Conservation (phyloP, 768 basidiomycete species). For the Russula lepida region DNA sequence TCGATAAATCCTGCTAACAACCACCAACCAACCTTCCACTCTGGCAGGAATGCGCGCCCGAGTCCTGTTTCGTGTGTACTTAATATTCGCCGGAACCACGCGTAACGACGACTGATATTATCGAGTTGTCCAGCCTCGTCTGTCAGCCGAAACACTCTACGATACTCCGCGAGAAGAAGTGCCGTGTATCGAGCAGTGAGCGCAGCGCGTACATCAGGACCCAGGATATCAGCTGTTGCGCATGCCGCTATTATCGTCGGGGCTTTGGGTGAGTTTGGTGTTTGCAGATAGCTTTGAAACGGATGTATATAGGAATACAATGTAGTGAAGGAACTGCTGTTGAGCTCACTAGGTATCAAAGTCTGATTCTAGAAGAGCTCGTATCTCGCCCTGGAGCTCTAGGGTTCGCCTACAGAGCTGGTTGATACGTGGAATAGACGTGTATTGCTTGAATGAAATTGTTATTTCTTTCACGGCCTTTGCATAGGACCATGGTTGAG, state of each 20-base stretch:
- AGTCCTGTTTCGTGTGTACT: slow-evolving; percentile 84
- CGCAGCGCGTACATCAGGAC: slow-evolving; percentile 69
- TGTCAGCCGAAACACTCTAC: slow-evolving; percentile 85
- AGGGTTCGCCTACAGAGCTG: slow-evolving; percentile 74
- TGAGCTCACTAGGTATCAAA: slow-evolving; percentile 84
- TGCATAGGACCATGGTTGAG: slow-evolving; percentile 27
- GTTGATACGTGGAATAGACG: slow-evolving; percentile 64
- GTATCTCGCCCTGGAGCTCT: slow-evolving; percentile 75
- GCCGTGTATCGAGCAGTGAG: slow-evolving; percentile 85
- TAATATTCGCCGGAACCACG: slow-evolving; percentile 87
- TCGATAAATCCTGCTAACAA: slow-evolving; percentile 82
- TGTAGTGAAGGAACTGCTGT: not conserved
- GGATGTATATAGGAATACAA: not conserved
- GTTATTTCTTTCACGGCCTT: slow-evolving; percentile 83
- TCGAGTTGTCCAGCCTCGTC: slow-evolving; percentile 97
- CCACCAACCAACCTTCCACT: slow-evolving; percentile 82
- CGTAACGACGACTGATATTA: slow-evolving; percentile 86
- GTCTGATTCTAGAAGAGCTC: slow-evolving; percentile 74
- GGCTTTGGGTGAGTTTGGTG: slow-evolving; percentile 44
- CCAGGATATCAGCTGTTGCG: slow-evolving; percentile 81
- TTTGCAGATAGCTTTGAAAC: slow-evolving; percentile 66
- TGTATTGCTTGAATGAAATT: slow-evolving; percentile 69
- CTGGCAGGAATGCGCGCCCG: slow-evolving; percentile 69
- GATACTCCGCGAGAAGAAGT: slow-evolving; percentile 89
- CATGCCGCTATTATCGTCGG: slow-evolving; percentile 73